These are phyloP conservation scores for Eimeria praecox DNA, from an alignment of 169 alveolate species.

Conservation along the genomic window DNA sequence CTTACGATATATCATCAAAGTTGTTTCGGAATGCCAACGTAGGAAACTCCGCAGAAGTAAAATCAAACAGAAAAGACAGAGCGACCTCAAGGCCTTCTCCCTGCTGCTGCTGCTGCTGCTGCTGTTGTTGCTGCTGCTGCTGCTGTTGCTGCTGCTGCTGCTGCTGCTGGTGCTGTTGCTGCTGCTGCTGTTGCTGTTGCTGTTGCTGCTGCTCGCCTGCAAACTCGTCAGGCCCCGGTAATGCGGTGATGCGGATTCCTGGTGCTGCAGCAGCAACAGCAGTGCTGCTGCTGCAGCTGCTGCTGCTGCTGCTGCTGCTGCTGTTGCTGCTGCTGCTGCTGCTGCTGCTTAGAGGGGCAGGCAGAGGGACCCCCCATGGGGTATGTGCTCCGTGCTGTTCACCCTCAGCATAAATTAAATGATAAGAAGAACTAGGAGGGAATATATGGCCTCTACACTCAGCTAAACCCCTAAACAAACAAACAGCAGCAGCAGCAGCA, in stretches of 20 bases:
- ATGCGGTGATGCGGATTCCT: constrained; percentile 29
- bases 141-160: not conserved
- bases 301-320: not conserved
- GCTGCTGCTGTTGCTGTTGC: constrained; percentile 8
- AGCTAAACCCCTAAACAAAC: constrained; percentile 50
- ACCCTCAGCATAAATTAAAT: constrained; percentile 1
- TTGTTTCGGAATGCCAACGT: not conserved
- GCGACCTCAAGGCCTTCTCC: not conserved
- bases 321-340: not conserved
- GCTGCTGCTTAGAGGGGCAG: no score
- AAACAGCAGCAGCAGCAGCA: constrained; percentile 36
- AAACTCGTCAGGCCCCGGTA: not conserved
- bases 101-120: not conserved
- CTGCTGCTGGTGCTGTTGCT: constrained; percentile 23
- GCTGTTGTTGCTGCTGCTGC: not conserved
- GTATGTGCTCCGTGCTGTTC: no score
- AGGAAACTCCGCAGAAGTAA: not conserved
- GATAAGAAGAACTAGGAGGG: constrained; percentile 19
- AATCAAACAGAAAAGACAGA: not conserved
- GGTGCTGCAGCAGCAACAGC: not conserved
- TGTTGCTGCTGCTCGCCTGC: not conserved
- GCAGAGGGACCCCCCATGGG: not conserved
- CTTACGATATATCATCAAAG: not conserved
- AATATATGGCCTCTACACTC: constrained; percentile 50
- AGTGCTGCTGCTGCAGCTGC: not conserved